Evolutionary conservation across 805 yeast genomes (phyloP).

Genomic region (Saturnispora quitensis): DNA sequence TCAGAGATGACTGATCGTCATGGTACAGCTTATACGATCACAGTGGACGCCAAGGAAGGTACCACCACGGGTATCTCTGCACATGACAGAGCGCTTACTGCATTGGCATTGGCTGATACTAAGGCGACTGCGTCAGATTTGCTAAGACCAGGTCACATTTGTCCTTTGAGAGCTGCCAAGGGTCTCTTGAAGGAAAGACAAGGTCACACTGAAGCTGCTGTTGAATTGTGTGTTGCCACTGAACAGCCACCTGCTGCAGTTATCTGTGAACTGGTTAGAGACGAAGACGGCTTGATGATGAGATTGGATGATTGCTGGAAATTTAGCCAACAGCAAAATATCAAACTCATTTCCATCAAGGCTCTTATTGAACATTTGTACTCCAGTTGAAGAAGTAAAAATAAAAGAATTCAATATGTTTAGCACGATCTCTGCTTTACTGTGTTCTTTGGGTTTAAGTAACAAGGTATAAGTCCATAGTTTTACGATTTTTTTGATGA

Average conservation of each 20-base stretch:
- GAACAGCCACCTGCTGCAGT: constrained; percentile 81
- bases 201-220: constrained; percentile 98
- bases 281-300: constrained; percentile 93
- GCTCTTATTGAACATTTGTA: constrained; percentile 51
- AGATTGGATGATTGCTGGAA: constrained; percentile 75
- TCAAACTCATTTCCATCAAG: constrained; percentile 74
- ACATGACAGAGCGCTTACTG: constrained; percentile 83
- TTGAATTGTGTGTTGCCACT: constrained; percentile 70
- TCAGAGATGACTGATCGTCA: constrained; percentile 63
- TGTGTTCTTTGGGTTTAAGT: background rate
- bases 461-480: background rate
- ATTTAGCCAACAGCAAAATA: constrained; percentile 51
- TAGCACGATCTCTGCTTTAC: background rate
- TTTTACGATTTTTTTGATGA: background rate
- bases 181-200: constrained; percentile 75
- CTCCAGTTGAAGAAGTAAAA: constrained; percentile 10
- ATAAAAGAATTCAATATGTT: background rate
- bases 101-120: constrained; percentile 57
- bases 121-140: constrained; percentile 52
- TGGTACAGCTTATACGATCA: constrained; percentile 93
- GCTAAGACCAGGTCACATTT: constrained; percentile 86
- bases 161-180: constrained; percentile 85
- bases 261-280: constrained; percentile 89
- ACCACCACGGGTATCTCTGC: constrained; percentile 98
- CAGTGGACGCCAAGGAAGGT: constrained; percentile 77